A percentile compares a stretch with the other conserved stretches of the same genome.
phyloP scores from a whole-genome alignment of 805 yeast species.

The Candida easanensis region DNA sequence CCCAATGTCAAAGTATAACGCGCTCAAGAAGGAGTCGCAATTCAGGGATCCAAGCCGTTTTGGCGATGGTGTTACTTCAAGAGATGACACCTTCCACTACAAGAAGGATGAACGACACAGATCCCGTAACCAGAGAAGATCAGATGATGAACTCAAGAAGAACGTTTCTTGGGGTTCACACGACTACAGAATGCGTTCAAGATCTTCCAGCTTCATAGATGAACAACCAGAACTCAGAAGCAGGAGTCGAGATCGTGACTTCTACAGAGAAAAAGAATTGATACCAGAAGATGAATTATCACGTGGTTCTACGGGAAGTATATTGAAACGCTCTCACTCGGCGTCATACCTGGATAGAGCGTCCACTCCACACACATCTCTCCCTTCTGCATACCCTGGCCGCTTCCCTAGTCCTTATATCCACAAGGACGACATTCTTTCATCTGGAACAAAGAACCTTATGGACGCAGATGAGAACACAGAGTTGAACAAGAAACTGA shows the following conservation, averaged over 20 bases:
- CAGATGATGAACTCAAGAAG: slow-evolving; percentile 6
- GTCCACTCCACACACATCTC: slow-evolving; percentile 1
- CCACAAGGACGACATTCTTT: slow-evolving; percentile 15
- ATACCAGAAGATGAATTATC: slow-evolving; percentile 16
- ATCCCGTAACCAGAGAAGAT: not conserved
- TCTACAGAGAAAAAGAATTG: slow-evolving; percentile 20
- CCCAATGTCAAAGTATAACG: slow-evolving; percentile 25
- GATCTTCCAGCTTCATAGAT: slow-evolving; percentile 10
- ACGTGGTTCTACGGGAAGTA: slow-evolving; percentile 1
- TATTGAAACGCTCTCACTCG: slow-evolving; percentile 11
- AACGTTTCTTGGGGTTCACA: slow-evolving; percentile 17
- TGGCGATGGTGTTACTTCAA: slow-evolving; percentile 3
- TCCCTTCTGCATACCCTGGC: slow-evolving; percentile 25
- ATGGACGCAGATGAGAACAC: slow-evolving; percentile 21
- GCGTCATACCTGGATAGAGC: slow-evolving; percentile 6
- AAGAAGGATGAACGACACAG: slow-evolving; percentile 3
- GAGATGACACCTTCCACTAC: slow-evolving; percentile 20
- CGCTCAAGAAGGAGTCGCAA: slow-evolving; percentile 11
- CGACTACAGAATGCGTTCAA: slow-evolving; percentile 6
- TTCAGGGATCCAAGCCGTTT: not conserved
- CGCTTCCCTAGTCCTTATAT: slow-evolving; percentile 24
- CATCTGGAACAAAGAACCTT: slow-evolving; percentile 20
- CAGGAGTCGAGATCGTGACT: not conserved
- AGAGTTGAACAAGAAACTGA: slow-evolving; percentile 12
- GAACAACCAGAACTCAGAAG: slow-evolving; percentile 1